A percentile compares a stretch with the other conserved stretches of the same genome.
These are phyloP conservation scores for Fomitopsis pulvina DNA, from an alignment of 768 basidiomycete genomes.

Conservation along the genomic window DNA sequence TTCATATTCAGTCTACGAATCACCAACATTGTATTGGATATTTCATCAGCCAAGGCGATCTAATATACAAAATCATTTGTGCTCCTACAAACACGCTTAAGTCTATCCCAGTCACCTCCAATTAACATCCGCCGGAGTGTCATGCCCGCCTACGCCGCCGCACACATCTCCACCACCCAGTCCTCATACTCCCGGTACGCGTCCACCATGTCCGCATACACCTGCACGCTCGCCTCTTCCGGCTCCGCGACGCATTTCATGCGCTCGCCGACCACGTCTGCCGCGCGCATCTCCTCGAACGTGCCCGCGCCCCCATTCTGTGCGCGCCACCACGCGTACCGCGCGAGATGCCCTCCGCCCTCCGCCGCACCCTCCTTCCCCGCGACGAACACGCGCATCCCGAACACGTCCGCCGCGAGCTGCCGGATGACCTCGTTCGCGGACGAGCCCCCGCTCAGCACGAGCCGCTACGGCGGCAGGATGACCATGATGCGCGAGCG, in stretches of 20 bases:
- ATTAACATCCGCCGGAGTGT: too few relatives aligned
- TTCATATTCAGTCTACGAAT: too few relatives aligned
- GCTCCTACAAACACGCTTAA: too few relatives aligned
- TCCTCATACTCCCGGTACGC: constrained; percentile 54
- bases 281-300: constrained; percentile 59
- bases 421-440: constrained; percentile 68
- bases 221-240: constrained; percentile 30
- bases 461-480: constrained; percentile 57
- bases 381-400: constrained; percentile 66
- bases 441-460: constrained; percentile 76
- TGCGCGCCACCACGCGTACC: constrained; percentile 64
- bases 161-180: constrained; percentile 30
- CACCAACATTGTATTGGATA: too few relatives aligned
- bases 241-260: constrained; percentile 61
- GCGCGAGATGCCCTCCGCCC: constrained; percentile 67
- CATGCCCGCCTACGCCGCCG: too few relatives aligned
- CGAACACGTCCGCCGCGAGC: constrained; percentile 73
- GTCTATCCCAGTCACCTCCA: too few relatives aligned
- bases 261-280: constrained; percentile 42
- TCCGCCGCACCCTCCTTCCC: constrained; percentile 63
- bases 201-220: constrained; percentile 50
- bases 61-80: too few relatives aligned
- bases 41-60: too few relatives aligned
- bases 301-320: constrained; percentile 35
- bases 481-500: constrained; percentile 64